Conservation (phyloP, 805 yeast genomes). For the Teunomyces gatunensis region DNA sequence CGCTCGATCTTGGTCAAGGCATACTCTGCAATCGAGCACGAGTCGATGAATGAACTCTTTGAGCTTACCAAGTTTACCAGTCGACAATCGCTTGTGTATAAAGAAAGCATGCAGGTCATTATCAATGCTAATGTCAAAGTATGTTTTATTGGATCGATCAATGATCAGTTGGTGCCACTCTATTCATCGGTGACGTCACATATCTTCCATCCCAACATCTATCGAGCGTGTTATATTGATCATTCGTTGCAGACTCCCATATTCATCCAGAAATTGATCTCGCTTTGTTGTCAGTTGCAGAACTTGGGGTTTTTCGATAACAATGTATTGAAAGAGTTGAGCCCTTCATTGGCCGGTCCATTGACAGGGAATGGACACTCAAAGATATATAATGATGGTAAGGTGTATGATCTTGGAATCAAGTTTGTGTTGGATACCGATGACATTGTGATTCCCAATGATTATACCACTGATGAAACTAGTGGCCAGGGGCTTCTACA, state of each 20-base stretch:
- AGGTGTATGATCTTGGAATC: slow-evolving; percentile 80
- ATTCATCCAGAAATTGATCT: slow-evolving; percentile 72
- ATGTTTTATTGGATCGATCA: slow-evolving; percentile 81
- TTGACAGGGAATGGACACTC: slow-evolving; percentile 96
- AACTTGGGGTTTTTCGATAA: slow-evolving; percentile 82
- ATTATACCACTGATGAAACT: neutral
- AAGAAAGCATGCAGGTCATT: slow-evolving; percentile 63
- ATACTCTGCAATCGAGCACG: slow-evolving; percentile 85
- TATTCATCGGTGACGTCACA: slow-evolving; percentile 85
- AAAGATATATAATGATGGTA: slow-evolving; percentile 76
- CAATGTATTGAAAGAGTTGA: slow-evolving; percentile 80
- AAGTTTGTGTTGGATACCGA: slow-evolving; percentile 74
- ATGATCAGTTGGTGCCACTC: slow-evolving; percentile 91
- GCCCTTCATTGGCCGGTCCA: slow-evolving; percentile 75
- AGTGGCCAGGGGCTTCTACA: neutral
- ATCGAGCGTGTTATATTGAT: slow-evolving; percentile 86
- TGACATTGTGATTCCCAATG: slow-evolving; percentile 43
- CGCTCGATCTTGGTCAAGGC: slow-evolving; percentile 82
- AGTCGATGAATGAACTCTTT: slow-evolving; percentile 80
- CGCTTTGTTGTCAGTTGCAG: slow-evolving; percentile 68
- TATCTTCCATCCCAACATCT: slow-evolving; percentile 84
- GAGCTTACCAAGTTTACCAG: slow-evolving; percentile 81
- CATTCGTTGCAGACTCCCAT: slow-evolving; percentile 74
- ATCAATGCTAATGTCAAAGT: slow-evolving; percentile 72
- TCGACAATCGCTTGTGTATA: slow-evolving; percentile 65